Percentiles rank a stretch among this genome's conserved stretches.
phyloP scores from a whole-genome alignment of 176 grass and related monocot genomes.

The Oryza australiensis region DNA sequence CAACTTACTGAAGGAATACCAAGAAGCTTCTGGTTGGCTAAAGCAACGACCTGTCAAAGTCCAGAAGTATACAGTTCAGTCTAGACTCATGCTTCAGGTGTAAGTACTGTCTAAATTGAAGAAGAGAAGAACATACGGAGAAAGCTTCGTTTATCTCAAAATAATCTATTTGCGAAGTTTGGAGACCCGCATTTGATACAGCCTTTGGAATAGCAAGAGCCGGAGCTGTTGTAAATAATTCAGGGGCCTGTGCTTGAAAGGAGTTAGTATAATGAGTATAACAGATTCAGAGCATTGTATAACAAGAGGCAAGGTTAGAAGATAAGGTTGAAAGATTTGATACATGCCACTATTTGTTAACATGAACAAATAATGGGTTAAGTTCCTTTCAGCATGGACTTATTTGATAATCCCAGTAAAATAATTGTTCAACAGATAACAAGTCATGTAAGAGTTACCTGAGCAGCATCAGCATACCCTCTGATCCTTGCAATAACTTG shows the following conservation, averaged over 20 bases:
- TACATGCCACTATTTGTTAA: not conserved
- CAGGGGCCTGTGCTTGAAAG: conserved; percentile 68
- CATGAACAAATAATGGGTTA: not conserved
- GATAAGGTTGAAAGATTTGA: not conserved
- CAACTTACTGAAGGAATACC: conserved; percentile 71
- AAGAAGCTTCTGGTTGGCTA: conserved; percentile 95
- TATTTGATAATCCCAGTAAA: not conserved
- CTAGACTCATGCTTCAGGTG: conserved; percentile 10
- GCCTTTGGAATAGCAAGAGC: conserved; percentile 97
- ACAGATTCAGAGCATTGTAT: not conserved
- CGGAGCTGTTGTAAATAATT: conserved; percentile 85
- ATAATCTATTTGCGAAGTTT: conserved; percentile 81
- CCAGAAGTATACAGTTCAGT: conserved; percentile 22
- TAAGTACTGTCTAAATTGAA: conserved; percentile 6
- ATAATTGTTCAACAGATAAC: not conserved
- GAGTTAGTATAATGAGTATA: not conserved
- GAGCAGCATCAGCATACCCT: conserved; percentile 86
- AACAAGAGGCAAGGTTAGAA: not conserved
- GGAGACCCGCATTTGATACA: conserved; percentile 73
- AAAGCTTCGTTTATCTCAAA: conserved; percentile 99
- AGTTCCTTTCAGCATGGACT: conserved; percentile 7
- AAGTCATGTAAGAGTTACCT: conserved; percentile 50
- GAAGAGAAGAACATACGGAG: conserved; percentile 50
- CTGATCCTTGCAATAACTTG: conserved; percentile 85
- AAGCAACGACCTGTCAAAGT: conserved; percentile 74